Evolutionary conservation across 108 stramenopile genomes (phyloP).

Genomic region (Skeletonema marinoi): DNA sequence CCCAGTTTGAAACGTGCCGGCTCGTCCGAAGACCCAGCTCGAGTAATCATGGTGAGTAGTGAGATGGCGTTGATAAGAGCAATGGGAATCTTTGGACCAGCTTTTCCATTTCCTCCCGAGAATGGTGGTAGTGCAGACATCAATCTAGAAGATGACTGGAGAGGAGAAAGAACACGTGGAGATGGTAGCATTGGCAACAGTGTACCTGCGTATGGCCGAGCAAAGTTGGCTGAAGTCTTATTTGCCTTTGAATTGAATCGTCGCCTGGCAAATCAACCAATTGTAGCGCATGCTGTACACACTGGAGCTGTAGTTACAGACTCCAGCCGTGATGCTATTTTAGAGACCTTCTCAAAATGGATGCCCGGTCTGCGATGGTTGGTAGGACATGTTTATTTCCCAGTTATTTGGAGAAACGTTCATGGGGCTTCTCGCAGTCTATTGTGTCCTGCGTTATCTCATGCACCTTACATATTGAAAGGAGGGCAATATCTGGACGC

Average conservation of each 20-base stretch:
- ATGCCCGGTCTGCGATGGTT: background rate
- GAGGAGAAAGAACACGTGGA: background rate
- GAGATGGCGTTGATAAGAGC: conserved; percentile 2
- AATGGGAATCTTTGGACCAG: background rate
- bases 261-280: background rate
- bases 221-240: conserved; percentile 5
- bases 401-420: background rate
- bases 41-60: conserved; percentile 7
- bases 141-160: background rate
- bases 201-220: conserved; percentile 5
- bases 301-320: background rate
- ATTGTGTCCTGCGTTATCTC: conserved; percentile 3
- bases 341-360: background rate
- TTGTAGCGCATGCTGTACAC: conserved; percentile 1
- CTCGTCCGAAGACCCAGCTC: background rate
- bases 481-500: conserved; percentile 12
- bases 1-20: background rate
- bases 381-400: background rate
- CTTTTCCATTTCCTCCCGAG: background rate
- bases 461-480: background rate
- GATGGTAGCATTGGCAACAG: background rate
- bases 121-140: background rate
- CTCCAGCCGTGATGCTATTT: background rate
- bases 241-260: conserved; percentile 16
- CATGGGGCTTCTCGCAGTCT: background rate